Percentiles rank a stretch among this genome's conserved stretches.
These are phyloP conservation scores for Porpolomopsis calyptriformis DNA, from an alignment of 768 basidiomycete species.

Conservation along the genomic window DNA sequence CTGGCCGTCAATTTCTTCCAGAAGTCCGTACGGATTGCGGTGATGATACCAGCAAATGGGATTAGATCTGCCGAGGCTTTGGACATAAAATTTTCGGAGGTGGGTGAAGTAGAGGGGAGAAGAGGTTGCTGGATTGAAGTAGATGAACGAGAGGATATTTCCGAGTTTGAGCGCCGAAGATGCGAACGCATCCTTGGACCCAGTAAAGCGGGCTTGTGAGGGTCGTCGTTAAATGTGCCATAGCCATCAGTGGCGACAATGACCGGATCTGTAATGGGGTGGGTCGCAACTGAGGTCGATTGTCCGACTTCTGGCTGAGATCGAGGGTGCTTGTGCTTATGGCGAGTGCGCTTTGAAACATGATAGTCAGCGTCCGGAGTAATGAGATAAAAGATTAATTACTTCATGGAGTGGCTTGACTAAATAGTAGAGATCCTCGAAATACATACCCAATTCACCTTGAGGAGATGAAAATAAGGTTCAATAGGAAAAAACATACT, in stretches of 20 bases:
- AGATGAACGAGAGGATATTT: constrained; percentile 13
- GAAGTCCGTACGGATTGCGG: constrained; percentile 14
- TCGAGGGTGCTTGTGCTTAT: background rate
- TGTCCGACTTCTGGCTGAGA: background rate
- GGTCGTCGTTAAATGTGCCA: constrained; percentile 40
- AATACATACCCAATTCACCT: constrained; percentile 53
- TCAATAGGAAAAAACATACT: background rate
- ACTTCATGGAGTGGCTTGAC: constrained; percentile 44
- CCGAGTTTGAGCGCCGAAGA: constrained; percentile 9
- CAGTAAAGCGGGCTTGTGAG: constrained; percentile 24
- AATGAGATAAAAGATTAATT: background rate
- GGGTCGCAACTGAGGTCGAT: background rate
- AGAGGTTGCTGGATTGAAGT: constrained; percentile 20
- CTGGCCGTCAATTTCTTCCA: constrained; percentile 13
- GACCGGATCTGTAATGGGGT: constrained; percentile 24
- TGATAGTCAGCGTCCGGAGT: constrained; percentile 17
- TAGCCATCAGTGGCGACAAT: constrained; percentile 41
- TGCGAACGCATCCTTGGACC: constrained; percentile 9
- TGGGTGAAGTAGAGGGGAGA: constrained; percentile 28
- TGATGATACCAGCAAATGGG: constrained; percentile 27
- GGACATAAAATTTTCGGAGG: constrained; percentile 15
- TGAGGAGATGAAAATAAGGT: background rate
- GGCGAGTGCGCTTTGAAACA: too few relatives aligned
- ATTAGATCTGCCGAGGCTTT: constrained; percentile 29
- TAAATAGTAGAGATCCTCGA: constrained; percentile 50